Evolutionary conservation across 1,139 yeast genomes (phyloP).

Genomic region (Groenewaldozyma auringiensis): DNA sequence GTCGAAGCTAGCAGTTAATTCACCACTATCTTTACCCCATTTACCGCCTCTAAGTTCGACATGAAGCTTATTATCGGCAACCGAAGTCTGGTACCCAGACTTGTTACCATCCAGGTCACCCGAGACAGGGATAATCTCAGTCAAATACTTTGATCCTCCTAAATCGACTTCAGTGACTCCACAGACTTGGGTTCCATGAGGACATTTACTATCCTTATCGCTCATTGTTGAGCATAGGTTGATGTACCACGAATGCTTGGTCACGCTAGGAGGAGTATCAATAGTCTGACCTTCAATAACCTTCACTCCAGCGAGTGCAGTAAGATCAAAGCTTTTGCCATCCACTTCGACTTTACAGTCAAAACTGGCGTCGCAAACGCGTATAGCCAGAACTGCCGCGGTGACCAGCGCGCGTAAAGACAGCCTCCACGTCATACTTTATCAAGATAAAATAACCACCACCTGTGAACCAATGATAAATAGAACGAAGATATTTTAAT

Average conservation of each 20-base stretch:
- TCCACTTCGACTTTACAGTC: constrained; percentile 42
- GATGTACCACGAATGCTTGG: constrained; percentile 57
- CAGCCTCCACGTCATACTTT: background rate
- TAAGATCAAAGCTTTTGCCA: constrained; percentile 37
- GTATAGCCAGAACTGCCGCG: background rate
- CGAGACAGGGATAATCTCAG: constrained; percentile 50
- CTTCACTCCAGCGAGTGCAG: constrained; percentile 43
- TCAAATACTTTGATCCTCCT: constrained; percentile 37
- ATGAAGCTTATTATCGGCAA: constrained; percentile 35
- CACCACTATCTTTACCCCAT: constrained; percentile 55
- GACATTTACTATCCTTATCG: constrained; percentile 43
- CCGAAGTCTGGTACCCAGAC: constrained; percentile 12
- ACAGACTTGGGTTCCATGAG: constrained; percentile 54
- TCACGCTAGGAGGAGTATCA: constrained; percentile 72
- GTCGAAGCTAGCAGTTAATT: constrained; percentile 44
- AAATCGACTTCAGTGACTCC: constrained; percentile 41
- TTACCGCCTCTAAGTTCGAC: constrained; percentile 47
- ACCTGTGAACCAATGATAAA: no score
- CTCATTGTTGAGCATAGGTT: constrained; percentile 56
- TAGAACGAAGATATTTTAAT: no score
- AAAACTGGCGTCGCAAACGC: constrained; percentile 26
- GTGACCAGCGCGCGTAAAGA: background rate
- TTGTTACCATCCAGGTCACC: constrained; percentile 26
- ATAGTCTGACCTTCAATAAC: constrained; percentile 30
- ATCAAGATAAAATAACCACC: no score